Percentiles rank a stretch among this genome's conserved stretches.
Conservation (phyloP, 177 flowering plant species). For the Telopea speciosissima region DNA sequence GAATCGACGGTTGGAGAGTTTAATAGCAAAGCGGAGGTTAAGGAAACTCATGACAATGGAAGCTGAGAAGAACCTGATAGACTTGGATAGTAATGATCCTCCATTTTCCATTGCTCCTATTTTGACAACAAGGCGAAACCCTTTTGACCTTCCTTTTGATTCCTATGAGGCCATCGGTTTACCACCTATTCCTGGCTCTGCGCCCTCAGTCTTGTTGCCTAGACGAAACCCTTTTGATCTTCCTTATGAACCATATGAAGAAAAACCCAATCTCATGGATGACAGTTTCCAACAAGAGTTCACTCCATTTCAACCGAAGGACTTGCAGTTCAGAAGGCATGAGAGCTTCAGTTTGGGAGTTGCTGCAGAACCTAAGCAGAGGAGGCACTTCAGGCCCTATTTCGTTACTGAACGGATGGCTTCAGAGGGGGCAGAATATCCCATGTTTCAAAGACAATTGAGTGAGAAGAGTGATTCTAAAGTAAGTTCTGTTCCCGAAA, state of each 20-base stretch:
- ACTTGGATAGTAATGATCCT: conserved; percentile 20
- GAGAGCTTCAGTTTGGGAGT: conserved; percentile 59
- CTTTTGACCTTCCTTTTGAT: conserved; percentile 84
- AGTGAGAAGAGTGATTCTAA: conserved; percentile 59
- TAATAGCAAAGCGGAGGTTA: conserved; percentile 66
- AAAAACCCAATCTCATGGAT: conserved; percentile 56
- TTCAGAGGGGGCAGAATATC: conserved; percentile 31
- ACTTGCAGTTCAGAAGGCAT: conserved; percentile 52
- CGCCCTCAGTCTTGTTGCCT: conserved; percentile 62
- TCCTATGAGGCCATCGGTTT: conserved; percentile 52
- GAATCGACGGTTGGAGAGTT: conserved; percentile 67
- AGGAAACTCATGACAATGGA: conserved; percentile 39
- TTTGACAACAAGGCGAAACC: conserved; percentile 47
- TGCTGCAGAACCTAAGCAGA: conserved; percentile 35
- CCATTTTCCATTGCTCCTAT: conserved; percentile 32
- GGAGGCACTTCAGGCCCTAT: conserved; percentile 37
- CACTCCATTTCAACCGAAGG: conserved; percentile 37
- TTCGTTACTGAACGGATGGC: conserved; percentile 39
- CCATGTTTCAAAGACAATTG: conserved; percentile 39
- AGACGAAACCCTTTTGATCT: conserved; percentile 85
- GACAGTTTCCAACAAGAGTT: conserved; percentile 61
- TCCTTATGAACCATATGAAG: conserved; percentile 72
- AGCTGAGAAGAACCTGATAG: conserved; percentile 35
- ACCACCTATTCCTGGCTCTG: conserved; percentile 83
- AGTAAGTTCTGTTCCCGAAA: conserved; percentile 26